phyloP scores from a whole-genome alignment of 306 rosid genomes.

The Myrica gale region DNA sequence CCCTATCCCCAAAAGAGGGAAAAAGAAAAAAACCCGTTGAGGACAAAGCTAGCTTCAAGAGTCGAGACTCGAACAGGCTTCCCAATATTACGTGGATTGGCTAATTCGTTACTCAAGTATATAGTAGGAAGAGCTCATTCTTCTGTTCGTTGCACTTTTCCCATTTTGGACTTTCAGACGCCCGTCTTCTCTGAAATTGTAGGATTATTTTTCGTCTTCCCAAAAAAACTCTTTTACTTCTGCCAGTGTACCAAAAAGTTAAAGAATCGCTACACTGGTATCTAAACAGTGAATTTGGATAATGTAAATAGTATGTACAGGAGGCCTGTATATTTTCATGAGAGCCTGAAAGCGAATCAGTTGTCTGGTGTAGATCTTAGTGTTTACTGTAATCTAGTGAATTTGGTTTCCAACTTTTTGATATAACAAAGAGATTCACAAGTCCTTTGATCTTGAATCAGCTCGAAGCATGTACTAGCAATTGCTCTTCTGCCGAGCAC shows the following conservation, averaged over 20 bases:
- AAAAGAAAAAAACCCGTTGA: constrained; percentile 15
- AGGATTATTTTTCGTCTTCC: neutral
- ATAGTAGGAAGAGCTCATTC: neutral
- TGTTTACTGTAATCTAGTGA: too few species aligned
- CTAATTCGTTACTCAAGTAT: too few species aligned
- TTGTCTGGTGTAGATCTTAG: neutral
- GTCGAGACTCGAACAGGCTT: neutral
- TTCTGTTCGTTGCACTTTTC: neutral
- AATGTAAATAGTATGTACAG: constrained; percentile 27
- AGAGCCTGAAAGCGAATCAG: neutral
- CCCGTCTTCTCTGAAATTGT: neutral
- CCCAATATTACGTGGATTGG: neutral
- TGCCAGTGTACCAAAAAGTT: too few species aligned
- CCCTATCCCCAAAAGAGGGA: neutral
- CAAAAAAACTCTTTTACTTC: too few species aligned
- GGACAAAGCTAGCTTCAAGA: constrained; percentile 8
- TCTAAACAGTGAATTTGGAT: constrained; percentile 17
- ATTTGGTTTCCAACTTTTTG: neutral
- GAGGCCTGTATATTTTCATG: constrained; percentile 23
- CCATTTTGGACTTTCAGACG: neutral
- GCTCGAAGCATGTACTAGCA: neutral
- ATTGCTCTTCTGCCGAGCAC: too few species aligned
- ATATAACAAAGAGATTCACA: neutral
- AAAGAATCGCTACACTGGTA: neutral
- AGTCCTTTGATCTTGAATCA: neutral